Evolutionary conservation across 2,329 filamentous ascomycete genomes (phyloP), one percentile per base, ranked within the genome.

Genomic region (Cryphonectria parasitica): DNA sequence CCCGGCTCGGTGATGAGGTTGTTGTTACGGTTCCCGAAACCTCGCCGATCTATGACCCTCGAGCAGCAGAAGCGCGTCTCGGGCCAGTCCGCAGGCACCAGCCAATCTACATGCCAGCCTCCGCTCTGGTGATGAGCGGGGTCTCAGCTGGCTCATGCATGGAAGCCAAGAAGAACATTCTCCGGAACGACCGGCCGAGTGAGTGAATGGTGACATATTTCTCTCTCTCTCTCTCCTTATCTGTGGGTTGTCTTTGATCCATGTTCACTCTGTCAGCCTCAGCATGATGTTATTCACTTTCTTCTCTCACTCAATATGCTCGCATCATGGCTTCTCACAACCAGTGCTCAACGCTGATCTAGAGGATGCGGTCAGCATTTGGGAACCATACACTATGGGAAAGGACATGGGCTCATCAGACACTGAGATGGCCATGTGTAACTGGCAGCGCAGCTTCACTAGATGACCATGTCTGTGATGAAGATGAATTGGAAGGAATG

Each of bases 1-100:
- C 34, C 52, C 31, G 64, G 43, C 19, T 45, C 52, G 49, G 31
- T 58, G 22, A 39, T 58, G 36, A 19, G 45, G 52, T 6, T 58
- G 31, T 25, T 58, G 34, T 41, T 62, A 69, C 68, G 68, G 68
- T 45, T 39, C 58, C 68, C 68, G 68, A 69, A 69, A 63, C 63
- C 25, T 28, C 41, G 67, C 60, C n/a, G 45, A 45, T 64, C 43
- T 17, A 36, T 28, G 28, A 61, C 15, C 49, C 64, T 22, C 58
- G 34, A 43, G 34, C 49, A 43, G 58, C 28, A 45, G 52, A 43
- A 28, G 22, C 66, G 17, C 11, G 19, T 39, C 66, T 45, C 52
- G 34, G 39, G 41, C 41, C 52, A 60, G 39, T 25, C 67, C 52
- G 45, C 60, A 64, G 36, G 19, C 28, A 64, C 58, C 22, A 60